A percentile compares a stretch with the other conserved stretches of the same genome.
Conservation (phyloP, 352 stramenopile genomes). For the Phytophthora multivora region DNA sequence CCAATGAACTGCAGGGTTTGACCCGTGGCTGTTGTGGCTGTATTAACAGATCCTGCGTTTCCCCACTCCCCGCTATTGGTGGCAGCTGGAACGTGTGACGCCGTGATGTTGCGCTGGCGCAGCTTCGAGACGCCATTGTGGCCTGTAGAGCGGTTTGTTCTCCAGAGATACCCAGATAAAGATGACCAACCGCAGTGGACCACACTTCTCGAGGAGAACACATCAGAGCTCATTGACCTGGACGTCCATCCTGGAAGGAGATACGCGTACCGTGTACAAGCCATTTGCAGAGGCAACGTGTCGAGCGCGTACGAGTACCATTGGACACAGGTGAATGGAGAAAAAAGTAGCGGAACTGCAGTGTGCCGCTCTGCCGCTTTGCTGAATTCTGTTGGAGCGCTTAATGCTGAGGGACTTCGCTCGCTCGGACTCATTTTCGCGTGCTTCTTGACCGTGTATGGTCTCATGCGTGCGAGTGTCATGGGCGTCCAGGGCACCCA, state of each 20-base stretch:
- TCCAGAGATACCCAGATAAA: conserved; percentile 49
- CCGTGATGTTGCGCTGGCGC: conserved; percentile 51
- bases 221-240: conserved; percentile 37
- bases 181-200: conserved; percentile 40
- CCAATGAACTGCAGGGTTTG: not conserved
- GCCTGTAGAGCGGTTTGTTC: conserved; percentile 49
- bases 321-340: conserved; percentile 24
- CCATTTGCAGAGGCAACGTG: conserved; percentile 38
- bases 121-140: conserved; percentile 48
- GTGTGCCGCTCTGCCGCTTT: conserved; percentile 18
- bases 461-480: conserved; percentile 55
- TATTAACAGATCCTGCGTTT: conserved; percentile 40
- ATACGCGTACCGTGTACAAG: conserved; percentile 56
- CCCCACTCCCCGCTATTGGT: conserved; percentile 56
- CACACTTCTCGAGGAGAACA: conserved; percentile 47
- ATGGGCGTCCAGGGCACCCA: conserved; percentile 55
- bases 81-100: conserved; percentile 38
- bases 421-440: conserved; percentile 54
- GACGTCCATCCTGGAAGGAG: conserved; percentile 30
- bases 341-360: conserved; percentile 1
- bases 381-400: conserved; percentile 20
- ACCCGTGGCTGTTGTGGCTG: not conserved
- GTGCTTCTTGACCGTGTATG: conserved; percentile 64
- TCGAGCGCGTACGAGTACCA: conserved; percentile 55
- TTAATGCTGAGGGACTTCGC: conserved; percentile 43